phyloP scores from a whole-genome alignment of 176 grass and related monocot species.

The Secale cereale region DNA sequence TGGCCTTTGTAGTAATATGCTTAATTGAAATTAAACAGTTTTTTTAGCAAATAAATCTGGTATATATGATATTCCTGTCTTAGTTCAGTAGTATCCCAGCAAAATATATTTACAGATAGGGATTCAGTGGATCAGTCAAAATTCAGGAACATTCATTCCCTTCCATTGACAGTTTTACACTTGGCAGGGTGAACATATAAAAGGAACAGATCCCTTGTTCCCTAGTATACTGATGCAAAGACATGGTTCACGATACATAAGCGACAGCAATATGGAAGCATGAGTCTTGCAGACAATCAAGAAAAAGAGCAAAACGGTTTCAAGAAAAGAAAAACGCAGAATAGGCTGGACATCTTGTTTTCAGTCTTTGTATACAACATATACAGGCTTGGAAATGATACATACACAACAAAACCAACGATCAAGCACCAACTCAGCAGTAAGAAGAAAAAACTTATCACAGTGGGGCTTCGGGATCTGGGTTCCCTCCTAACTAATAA shows the following conservation, averaged over 20 bases:
- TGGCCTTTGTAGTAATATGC: neutral
- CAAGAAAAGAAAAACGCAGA: neutral
- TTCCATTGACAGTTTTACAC: too few species aligned
- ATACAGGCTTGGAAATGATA: conserved; percentile 29
- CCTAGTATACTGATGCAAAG: too few species aligned
- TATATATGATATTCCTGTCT: neutral
- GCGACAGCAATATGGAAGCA: neutral
- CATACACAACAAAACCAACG: conserved; percentile 8
- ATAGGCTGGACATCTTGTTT: conserved; percentile 1
- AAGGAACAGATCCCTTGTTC: too few species aligned
- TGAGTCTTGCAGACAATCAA: neutral
- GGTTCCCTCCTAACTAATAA: conserved; percentile 1
- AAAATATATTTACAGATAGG: neutral
- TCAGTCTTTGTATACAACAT: neutral
- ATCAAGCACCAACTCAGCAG: neutral
- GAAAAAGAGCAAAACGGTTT: neutral
- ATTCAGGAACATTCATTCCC: neutral
- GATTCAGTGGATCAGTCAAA: neutral
- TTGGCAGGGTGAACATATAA: too few species aligned
- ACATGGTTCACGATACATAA: too few species aligned
- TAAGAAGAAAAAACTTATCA: neutral
- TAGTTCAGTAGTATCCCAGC: neutral
- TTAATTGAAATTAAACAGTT: neutral
- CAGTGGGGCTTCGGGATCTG: neutral
- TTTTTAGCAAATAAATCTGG: neutral